phyloP scores from a whole-genome alignment of 2,329 filamentous ascomycete genomes.

The Alternaria infectoria region DNA sequence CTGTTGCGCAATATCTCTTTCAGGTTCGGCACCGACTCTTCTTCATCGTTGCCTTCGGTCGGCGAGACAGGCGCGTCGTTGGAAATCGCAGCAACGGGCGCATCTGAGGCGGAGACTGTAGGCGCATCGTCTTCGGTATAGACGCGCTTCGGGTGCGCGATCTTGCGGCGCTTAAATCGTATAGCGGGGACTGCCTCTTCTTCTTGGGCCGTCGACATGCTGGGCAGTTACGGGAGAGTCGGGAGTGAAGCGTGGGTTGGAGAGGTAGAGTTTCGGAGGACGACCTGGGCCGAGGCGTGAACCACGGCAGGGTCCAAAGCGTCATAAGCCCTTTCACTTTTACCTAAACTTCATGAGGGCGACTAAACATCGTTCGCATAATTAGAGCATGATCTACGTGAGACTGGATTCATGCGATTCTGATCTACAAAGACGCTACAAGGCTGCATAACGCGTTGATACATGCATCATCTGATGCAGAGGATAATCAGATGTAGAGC shows the following conservation, averaged over 20 bases:
- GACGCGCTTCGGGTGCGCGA: constrained; percentile 31
- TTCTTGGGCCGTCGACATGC: constrained; percentile 24
- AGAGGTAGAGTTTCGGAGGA: background rate
- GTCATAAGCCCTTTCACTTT: constrained; percentile 4
- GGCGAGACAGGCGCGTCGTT: constrained; percentile 14
- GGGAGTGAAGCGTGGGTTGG: constrained; percentile 1
- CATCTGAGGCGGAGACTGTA: background rate
- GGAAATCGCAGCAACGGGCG: constrained; percentile 12
- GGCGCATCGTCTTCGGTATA: constrained; percentile 20
- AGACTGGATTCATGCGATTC: background rate
- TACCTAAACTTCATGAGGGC: background rate
- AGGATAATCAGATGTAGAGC: background rate
- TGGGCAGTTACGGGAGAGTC: background rate
- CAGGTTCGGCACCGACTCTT: constrained; percentile 30
- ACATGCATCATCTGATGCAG: constrained; percentile 3
- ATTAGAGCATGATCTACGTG: background rate
- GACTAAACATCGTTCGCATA: background rate
- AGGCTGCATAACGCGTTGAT: background rate
- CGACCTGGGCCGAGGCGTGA: constrained; percentile 1
- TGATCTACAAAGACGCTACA: background rate
- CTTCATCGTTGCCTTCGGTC: constrained; percentile 15
- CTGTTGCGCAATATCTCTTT: constrained; percentile 42
- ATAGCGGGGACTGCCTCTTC: constrained; percentile 21
- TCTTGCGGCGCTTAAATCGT: constrained; percentile 44
- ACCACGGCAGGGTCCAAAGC: background rate